Conservation (phyloP, 208 protist genomes). For the Leishmania turanica region DNA sequence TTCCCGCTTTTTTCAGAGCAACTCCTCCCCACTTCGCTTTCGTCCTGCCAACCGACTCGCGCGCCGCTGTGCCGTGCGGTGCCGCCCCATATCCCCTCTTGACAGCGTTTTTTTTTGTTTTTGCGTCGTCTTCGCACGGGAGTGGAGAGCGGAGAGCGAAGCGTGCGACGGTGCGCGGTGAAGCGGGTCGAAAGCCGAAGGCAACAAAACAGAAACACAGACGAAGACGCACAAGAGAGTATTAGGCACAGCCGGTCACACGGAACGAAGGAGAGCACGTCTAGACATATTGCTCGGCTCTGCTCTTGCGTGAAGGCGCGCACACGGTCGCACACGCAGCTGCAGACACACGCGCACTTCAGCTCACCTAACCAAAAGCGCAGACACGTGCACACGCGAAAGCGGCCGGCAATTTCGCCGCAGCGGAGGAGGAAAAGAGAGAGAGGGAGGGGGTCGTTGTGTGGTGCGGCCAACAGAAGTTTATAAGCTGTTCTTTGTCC, state of each 20-base stretch:
- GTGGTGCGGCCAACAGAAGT: background rate
- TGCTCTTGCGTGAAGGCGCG: background rate
- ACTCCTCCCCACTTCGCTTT: background rate
- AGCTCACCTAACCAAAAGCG: background rate
- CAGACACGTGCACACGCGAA: background rate
- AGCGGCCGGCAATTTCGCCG: background rate
- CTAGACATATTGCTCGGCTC: background rate
- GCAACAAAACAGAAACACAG: background rate
- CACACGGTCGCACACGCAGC: background rate
- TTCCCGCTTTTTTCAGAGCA: slow-evolving; percentile 3
- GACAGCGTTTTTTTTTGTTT: background rate
- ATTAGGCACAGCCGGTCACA: background rate
- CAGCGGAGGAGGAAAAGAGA: background rate
- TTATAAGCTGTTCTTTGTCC: background rate
- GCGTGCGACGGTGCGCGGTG: background rate
- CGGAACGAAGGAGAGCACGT: background rate
- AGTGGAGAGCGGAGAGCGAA: background rate
- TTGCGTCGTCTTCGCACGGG: background rate
- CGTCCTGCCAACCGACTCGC: background rate
- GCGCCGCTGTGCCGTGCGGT: background rate
- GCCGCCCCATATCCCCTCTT: background rate
- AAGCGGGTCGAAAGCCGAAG: background rate
- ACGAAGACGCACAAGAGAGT: background rate
- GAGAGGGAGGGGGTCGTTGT: background rate
- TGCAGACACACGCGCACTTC: background rate